These are phyloP conservation scores for Rubia peregrina DNA, from an alignment of 305 asterid genomes.

Conservation along the genomic window DNA sequence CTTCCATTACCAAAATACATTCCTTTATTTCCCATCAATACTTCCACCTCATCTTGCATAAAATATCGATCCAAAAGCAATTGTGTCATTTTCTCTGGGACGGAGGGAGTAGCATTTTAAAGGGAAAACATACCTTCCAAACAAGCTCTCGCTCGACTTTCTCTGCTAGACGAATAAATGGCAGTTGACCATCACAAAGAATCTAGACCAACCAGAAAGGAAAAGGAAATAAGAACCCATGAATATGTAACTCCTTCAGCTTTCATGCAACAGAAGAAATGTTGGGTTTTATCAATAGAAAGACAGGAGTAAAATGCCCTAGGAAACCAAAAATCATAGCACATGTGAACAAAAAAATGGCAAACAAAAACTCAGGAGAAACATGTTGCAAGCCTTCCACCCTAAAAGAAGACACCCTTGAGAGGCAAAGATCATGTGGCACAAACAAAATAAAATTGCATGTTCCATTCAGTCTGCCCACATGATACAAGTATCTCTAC, in stretches of 20 bases:
- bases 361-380: background rate
- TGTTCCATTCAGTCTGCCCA: background rate
- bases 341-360: background rate
- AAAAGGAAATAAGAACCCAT: constrained; percentile 14
- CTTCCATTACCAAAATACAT: no score
- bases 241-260: background rate
- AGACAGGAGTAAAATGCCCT: background rate
- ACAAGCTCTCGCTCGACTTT: constrained; percentile 93
- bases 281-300: background rate
- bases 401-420: background rate
- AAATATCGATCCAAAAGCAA: no score
- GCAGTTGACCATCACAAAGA: constrained; percentile 91
- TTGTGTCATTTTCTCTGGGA: no score
- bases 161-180: constrained; percentile 82
- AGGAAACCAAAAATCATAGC: no score
- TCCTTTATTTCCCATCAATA: no score
- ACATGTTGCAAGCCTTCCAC: background rate
- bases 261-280: constrained; percentile 13
- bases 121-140: constrained; percentile 68
- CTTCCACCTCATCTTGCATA: no score
- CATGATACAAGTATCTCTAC: background rate
- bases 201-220: constrained; percentile 39
- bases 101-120: no score
- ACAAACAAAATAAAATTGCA: background rate
- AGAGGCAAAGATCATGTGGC: background rate